Conservation (phyloP, 2,329 filamentous ascomycete genomes). For the Ascochyta pisi region DNA sequence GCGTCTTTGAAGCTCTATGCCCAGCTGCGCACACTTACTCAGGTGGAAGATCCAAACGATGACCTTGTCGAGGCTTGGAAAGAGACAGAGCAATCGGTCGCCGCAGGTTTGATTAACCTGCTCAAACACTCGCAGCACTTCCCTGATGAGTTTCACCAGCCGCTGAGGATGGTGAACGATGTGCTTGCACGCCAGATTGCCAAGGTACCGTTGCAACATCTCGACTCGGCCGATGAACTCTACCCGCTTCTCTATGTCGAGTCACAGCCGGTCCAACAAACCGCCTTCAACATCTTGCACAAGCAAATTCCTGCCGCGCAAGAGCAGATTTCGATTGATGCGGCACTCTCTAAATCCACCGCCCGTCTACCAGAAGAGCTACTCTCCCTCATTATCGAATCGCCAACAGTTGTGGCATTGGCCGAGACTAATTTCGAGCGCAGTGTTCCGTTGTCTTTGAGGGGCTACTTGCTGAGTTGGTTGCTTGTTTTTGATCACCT, state of each 20-base stretch:
- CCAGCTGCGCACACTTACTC: constrained; percentile 64
- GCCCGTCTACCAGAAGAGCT: constrained; percentile 83
- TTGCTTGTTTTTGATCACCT: constrained; percentile 89
- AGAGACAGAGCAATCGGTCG: constrained; percentile 63
- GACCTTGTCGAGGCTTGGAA: constrained; percentile 79
- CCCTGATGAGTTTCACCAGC: constrained; percentile 65
- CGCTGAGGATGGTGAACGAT: constrained; percentile 76
- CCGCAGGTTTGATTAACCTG: constrained; percentile 66
- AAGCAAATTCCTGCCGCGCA: constrained; percentile 78
- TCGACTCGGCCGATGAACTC: constrained; percentile 71
- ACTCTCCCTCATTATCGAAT: constrained; percentile 80
- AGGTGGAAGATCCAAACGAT: constrained; percentile 75
- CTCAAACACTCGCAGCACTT: constrained; percentile 63
- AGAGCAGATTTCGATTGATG: constrained; percentile 81
- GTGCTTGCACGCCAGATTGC: constrained; percentile 74
- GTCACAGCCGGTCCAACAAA: constrained; percentile 76
- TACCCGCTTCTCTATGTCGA: constrained; percentile 79
- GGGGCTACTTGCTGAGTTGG: constrained; percentile 89
- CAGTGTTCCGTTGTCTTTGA: constrained; percentile 70
- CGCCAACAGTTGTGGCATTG: constrained; percentile 73
- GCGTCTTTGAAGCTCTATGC: constrained; percentile 75
- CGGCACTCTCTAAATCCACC: constrained; percentile 72
- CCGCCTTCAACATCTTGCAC: constrained; percentile 82
- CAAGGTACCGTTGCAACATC: constrained; percentile 66
- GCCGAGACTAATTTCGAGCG: constrained; percentile 69